Conservation (phyloP, 352 stramenopile species). For the Phytophthora europaea region DNA sequence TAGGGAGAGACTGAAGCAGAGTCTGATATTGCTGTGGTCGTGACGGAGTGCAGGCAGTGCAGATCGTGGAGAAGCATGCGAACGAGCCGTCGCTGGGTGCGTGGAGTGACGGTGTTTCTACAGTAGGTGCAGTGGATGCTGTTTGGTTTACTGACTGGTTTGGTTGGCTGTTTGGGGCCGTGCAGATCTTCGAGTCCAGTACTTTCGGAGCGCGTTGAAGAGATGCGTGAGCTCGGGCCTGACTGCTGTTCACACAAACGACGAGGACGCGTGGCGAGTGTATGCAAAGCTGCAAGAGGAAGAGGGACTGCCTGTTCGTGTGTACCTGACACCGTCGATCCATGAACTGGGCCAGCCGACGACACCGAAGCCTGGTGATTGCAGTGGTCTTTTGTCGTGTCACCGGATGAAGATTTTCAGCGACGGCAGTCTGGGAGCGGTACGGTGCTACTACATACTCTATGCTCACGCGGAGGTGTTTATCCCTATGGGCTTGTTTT, state of each 20-base stretch:
- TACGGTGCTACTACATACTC: conserved; percentile 29
- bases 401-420: conserved; percentile 92
- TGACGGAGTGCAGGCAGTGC: conserved; percentile 56
- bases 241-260: conserved; percentile 90
- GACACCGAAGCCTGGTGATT: conserved; percentile 50
- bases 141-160: not conserved
- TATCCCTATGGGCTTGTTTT: not conserved
- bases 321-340: conserved; percentile 82
- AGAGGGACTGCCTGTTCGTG: conserved; percentile 70
- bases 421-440: conserved; percentile 89
- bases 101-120: not conserved
- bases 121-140: not conserved
- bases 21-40: conserved; percentile 1
- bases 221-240: conserved; percentile 81
- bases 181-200: conserved; percentile 70
- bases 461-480: not conserved
- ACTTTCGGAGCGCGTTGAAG: conserved; percentile 65
- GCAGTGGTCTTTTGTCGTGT: conserved; percentile 72
- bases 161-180: not conserved
- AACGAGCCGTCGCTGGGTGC: conserved; percentile 76
- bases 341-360: conserved; percentile 63
- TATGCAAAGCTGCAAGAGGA: conserved; percentile 79
- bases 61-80: conserved; percentile 77
- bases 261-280: conserved; percentile 81
- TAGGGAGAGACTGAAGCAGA: not conserved